A percentile compares a stretch with the other conserved stretches of the same genome.
phyloP scores from a whole-genome alignment of 805 yeast genomes.

The Millerozyma acaciae region DNA sequence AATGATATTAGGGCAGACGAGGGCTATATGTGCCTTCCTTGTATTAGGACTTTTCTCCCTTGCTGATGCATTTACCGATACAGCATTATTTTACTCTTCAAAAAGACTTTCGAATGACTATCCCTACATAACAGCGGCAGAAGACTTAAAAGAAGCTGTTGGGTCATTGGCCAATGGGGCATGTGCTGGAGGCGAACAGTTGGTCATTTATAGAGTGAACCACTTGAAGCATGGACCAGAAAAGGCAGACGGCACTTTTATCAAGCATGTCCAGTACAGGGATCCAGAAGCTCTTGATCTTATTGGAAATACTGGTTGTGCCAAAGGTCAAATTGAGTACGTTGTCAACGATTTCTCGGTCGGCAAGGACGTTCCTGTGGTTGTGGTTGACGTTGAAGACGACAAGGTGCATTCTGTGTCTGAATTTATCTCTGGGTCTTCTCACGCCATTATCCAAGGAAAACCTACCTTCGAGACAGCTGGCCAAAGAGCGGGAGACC shows the following conservation, averaged over 20 bases:
- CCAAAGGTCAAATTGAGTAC: constrained; percentile 6
- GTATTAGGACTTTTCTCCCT: constrained; percentile 8
- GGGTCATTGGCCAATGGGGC: constrained; percentile 14
- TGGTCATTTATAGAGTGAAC: constrained; percentile 25
- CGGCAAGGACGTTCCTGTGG: constrained; percentile 9
- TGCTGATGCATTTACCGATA: constrained; percentile 20
- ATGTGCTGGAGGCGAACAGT: constrained; percentile 15
- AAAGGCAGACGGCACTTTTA: constrained; percentile 7
- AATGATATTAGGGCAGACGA: too few relatives aligned
- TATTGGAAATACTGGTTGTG: constrained; percentile 11
- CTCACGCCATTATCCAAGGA: constrained; percentile 25
- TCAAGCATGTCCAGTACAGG: constrained; percentile 19
- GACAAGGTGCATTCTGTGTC: constrained; percentile 13
- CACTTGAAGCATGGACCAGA: constrained; percentile 11
- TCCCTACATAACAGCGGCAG: constrained; percentile 21
- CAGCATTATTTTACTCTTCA: constrained; percentile 20
- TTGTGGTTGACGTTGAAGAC: constrained; percentile 24
- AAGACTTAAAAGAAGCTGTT: constrained; percentile 15
- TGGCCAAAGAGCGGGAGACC: too few relatives aligned
- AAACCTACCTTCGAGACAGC: constrained; percentile 22
- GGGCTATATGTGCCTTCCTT: too few relatives aligned
- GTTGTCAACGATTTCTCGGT: constrained; percentile 1
- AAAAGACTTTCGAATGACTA: constrained; percentile 8
- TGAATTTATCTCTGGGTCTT: constrained; percentile 15
- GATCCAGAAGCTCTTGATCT: constrained; percentile 16